phyloP scores from a whole-genome alignment of 2,329 filamentous ascomycete genomes.

The Leptographium flavum region DNA sequence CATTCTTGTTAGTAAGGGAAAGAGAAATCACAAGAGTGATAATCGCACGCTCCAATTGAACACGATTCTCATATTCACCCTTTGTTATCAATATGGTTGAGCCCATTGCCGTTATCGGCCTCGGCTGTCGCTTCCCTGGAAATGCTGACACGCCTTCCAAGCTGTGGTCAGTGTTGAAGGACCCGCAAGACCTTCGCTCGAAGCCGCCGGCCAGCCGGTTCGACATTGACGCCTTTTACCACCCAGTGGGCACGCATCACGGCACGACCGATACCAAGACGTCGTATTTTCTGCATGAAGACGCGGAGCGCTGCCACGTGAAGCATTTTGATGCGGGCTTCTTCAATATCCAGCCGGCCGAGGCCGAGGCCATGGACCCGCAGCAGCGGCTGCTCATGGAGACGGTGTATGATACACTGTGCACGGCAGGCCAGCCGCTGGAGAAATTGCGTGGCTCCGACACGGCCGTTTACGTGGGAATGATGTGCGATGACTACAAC shows the following conservation, averaged over 20 bases:
- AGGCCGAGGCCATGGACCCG: constrained; percentile 51
- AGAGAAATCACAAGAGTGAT: too few species aligned
- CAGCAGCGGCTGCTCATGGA: constrained; percentile 49
- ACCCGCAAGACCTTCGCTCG: constrained; percentile 14
- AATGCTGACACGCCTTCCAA: constrained; percentile 14
- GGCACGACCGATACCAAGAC: not conserved
- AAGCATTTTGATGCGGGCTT: constrained; percentile 44
- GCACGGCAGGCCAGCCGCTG: constrained; percentile 16
- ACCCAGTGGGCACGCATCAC: constrained; percentile 13
- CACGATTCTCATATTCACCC: too few species aligned
- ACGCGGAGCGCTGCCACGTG: not conserved
- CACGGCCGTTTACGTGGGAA: constrained; percentile 14
- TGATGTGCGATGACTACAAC: constrained; percentile 15
- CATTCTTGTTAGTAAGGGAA: too few species aligned
- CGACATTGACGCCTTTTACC: constrained; percentile 18
- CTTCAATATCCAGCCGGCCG: constrained; percentile 55
- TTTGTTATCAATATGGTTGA: too few species aligned
- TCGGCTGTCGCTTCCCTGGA: constrained; percentile 15
- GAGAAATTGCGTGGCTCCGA: not conserved
- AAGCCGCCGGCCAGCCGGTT: constrained; percentile 16
- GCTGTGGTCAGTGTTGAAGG: constrained; percentile 17
- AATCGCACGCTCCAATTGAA: too few species aligned
- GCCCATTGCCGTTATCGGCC: constrained; percentile 15
- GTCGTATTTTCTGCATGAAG: constrained; percentile 4
- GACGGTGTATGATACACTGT: constrained; percentile 50